Percentiles rank a stretch among this genome's conserved stretches.
Conservation (phyloP, 164 flowering plant species). For the Kalanchoe fedtschenkoi region DNA sequence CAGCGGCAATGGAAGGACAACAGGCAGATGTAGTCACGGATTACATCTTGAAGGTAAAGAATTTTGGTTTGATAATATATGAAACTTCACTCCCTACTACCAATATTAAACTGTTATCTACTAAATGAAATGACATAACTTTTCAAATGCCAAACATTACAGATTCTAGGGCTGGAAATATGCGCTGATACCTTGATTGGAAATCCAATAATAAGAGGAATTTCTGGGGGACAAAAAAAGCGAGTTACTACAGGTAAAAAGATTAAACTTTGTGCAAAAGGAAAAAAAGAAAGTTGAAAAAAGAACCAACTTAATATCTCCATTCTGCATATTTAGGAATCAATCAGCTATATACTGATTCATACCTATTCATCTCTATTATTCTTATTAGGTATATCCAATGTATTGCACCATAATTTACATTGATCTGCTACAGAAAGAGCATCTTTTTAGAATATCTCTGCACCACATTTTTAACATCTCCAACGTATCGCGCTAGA, state of each 20-base stretch:
- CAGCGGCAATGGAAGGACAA: slow-evolving; percentile 31
- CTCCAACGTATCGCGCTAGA: too few species aligned
- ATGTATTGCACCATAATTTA: too few species aligned
- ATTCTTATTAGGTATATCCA: too few species aligned
- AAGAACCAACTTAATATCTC: too few species aligned
- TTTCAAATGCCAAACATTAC: background rate
- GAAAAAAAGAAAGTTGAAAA: too few species aligned
- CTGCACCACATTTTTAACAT: too few species aligned
- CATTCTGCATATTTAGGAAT: too few species aligned
- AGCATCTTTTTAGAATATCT: too few species aligned
- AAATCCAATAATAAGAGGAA: slow-evolving; percentile 22
- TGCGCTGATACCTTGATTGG: slow-evolving; percentile 32
- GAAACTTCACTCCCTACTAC: background rate
- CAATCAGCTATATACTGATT: too few species aligned
- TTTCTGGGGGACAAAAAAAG: slow-evolving; percentile 29
- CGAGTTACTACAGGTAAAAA: slow-evolving; percentile 28
- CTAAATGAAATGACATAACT: background rate
- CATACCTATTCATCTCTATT: too few species aligned
- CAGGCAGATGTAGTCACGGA: slow-evolving; percentile 26
- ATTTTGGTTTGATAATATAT: background rate
- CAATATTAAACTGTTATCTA: background rate
- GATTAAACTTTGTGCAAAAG: too few species aligned
- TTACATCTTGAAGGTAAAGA: slow-evolving; percentile 26
- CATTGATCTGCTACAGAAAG: too few species aligned
- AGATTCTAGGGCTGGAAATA: slow-evolving; percentile 24